These are phyloP conservation scores for Hemileia vastatrix DNA, from an alignment of 1,284 basidiomycete genomes.

Conservation along the genomic window DNA sequence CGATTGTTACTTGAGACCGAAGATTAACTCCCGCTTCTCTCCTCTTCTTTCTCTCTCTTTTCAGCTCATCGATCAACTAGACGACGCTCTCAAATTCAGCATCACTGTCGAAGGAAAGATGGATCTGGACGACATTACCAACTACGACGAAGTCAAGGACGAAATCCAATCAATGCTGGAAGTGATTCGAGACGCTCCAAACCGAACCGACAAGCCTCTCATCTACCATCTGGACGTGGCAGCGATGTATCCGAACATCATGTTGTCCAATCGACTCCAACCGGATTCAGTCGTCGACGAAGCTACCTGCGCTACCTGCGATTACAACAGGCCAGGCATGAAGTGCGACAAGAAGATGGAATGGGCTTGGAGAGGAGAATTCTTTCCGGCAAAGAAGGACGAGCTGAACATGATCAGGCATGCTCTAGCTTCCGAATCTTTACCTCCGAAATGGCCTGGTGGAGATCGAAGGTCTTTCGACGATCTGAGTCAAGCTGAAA, in stretches of 20 bases:
- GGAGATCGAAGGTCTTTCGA: conserved; percentile 32
- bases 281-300: conserved; percentile 44
- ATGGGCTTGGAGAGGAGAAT: conserved; percentile 45
- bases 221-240: conserved; percentile 45
- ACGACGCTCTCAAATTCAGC: conserved; percentile 38
- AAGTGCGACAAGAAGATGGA: conserved; percentile 43
- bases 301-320: conserved; percentile 43
- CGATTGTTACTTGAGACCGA: neutral
- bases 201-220: conserved; percentile 39
- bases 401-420: conserved; percentile 45
- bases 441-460: conserved; percentile 31
- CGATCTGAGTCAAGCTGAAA: conserved; percentile 36
- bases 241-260: conserved; percentile 46
- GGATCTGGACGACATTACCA: conserved; percentile 37
- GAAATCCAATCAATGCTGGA: conserved; percentile 37
- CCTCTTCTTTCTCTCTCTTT: too few species aligned
- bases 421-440: conserved; percentile 39
- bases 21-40: neutral
- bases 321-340: conserved; percentile 45
- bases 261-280: conserved; percentile 44
- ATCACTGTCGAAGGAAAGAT: conserved; percentile 40
- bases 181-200: conserved; percentile 37
- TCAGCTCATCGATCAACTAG: conserved; percentile 43
- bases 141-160: conserved; percentile 41
- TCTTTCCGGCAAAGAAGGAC: conserved; percentile 43